A percentile compares a stretch with the other conserved stretches of the same genome.
Conservation (phyloP, 176 grass and related monocot genomes). For the Carex littledalei region DNA sequence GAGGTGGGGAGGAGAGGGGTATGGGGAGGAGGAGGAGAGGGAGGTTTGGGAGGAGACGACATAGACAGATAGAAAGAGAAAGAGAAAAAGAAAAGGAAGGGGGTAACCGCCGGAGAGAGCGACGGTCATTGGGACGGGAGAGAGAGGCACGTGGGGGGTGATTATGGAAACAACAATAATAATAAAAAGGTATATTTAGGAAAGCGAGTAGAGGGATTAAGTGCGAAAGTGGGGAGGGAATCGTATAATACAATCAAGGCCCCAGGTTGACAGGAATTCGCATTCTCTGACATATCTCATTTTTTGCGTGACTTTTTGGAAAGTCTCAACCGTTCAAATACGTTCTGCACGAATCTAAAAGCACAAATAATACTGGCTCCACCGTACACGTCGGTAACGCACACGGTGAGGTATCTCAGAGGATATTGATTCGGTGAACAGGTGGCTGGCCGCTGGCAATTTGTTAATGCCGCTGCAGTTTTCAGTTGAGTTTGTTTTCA, state of each 20-base stretch:
- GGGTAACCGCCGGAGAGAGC: background rate
- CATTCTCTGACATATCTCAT: no score
- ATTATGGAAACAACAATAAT: background rate
- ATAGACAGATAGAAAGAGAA: background rate
- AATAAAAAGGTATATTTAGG: background rate
- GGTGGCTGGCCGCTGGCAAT: background rate
- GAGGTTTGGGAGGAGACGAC: constrained; percentile 6
- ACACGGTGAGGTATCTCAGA: no score
- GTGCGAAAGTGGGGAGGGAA: no score
- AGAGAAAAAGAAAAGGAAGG: background rate
- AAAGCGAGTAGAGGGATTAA: background rate
- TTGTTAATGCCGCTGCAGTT: background rate
- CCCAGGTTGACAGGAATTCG: no score
- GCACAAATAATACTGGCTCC: no score
- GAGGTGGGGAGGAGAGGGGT: background rate
- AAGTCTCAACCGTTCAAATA: no score
- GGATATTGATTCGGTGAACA: background rate
- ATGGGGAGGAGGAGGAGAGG: constrained; percentile 26
- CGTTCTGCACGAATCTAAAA: no score
- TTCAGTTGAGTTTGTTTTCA: background rate
- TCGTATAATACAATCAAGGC: no score
- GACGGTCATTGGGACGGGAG: constrained; percentile 8
- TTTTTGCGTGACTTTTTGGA: no score
- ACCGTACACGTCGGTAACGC: no score
- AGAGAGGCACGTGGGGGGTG: background rate